Conservation (phyloP, 140 eudicot species). For the Anethum foeniculum region DNA sequence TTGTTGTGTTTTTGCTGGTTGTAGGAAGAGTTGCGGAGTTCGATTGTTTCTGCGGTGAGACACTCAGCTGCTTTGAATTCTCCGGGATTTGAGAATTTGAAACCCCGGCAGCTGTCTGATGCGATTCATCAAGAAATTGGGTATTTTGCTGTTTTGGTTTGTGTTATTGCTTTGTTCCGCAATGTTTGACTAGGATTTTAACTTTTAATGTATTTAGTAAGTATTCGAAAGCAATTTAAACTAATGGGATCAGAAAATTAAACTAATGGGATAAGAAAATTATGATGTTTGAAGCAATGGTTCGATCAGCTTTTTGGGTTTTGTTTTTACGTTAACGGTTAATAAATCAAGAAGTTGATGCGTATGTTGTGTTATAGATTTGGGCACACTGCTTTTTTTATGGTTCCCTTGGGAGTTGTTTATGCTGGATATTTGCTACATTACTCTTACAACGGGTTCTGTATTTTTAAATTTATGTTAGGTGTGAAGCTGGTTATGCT, state of each 20-base stretch:
- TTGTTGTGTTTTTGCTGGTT: neutral
- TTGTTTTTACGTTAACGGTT: neutral
- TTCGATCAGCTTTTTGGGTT: neutral
- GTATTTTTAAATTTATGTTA: neutral
- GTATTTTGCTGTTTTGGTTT: conserved; percentile 27
- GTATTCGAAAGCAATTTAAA: neutral
- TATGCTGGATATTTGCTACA: neutral
- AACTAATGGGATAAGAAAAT: neutral
- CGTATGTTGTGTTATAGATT: neutral
- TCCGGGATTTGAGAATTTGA: conserved; percentile 69
- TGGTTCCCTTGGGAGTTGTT: neutral
- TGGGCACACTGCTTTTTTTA: neutral
- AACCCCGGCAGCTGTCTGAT: conserved; percentile 76
- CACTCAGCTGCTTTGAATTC: conserved; percentile 66
- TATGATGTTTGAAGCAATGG: neutral
- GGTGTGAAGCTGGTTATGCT: neutral
- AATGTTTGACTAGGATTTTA: neutral
- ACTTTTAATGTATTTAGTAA: neutral
- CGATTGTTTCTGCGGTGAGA: conserved; percentile 51
- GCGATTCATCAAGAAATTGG: conserved; percentile 82
- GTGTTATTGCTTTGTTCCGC: neutral
- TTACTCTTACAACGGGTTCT: neutral
- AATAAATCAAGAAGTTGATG: neutral
- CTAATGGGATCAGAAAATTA: neutral
- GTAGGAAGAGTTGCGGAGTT: conserved; percentile 73